Evolutionary conservation across 768 basidiomycete genomes (phyloP).

Genomic region (Suillus decipiens): DNA sequence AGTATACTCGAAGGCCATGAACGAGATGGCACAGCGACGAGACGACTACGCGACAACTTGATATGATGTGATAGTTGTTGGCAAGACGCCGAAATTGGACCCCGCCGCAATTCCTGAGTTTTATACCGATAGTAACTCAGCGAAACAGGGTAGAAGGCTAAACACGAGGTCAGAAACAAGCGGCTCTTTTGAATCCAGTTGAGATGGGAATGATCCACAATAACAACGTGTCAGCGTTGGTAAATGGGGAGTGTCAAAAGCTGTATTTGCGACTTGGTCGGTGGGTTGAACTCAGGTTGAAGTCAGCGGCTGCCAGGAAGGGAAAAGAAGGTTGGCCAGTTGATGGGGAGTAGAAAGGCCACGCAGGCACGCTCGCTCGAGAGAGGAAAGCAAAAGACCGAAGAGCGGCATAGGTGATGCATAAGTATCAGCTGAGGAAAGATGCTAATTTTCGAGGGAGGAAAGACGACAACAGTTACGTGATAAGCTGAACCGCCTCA

Average conservation of each 20-base stretch:
- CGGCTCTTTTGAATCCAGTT: conserved; percentile 31
- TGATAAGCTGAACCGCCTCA: conserved; percentile 30
- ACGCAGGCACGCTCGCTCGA: conserved; percentile 12
- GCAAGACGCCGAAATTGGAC: conserved; percentile 38
- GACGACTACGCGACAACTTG: conserved; percentile 19
- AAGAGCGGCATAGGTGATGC: conserved; percentile 21
- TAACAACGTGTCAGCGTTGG: conserved; percentile 15
- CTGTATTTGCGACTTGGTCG: conserved; percentile 12
- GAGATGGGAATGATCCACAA: conserved; percentile 26
- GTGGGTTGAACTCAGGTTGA: conserved; percentile 10
- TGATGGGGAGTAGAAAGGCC: conserved; percentile 24
- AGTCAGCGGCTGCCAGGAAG: conserved; percentile 11
- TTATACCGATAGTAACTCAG: conserved; percentile 42
- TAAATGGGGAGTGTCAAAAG: conserved; percentile 20
- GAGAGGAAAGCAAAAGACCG: conserved; percentile 16
- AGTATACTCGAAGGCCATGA: conserved; percentile 32
- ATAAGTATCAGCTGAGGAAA: conserved; percentile 18
- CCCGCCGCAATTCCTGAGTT: conserved; percentile 40
- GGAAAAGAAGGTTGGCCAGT: conserved; percentile 29
- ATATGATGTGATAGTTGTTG: conserved; percentile 36
- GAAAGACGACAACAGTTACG: conserved; percentile 29
- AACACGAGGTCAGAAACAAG: conserved; percentile 36
- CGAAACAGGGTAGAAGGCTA: conserved; percentile 40
- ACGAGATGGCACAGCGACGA: conserved; percentile 10
- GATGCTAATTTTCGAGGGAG: conserved; percentile 21